Evolutionary conservation across 768 basidiomycete species (phyloP), one percentile per base, ranked within the genome.

Genomic region (Boletus vinaceobasis): DNA sequence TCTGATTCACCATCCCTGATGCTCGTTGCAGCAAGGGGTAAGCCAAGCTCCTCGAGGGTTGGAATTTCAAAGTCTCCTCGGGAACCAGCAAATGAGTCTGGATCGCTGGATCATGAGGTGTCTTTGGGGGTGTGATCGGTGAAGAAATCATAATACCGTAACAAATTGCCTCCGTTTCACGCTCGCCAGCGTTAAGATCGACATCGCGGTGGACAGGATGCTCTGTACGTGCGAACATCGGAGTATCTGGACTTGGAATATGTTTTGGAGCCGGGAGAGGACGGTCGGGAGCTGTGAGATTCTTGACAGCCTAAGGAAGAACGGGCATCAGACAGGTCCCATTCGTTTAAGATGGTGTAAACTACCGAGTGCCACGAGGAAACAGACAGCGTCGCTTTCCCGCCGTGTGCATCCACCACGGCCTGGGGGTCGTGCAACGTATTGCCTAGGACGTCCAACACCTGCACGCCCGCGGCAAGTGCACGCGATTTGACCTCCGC

Each of bases 1-100:
- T 66, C 59, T 55, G 51, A 64, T 58, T 70, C 60, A 51, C 68
- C 61, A 60, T 59, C 70, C 57, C 60, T 65, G 64, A 68, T 65
- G 51, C 67, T 60, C 58, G 68, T 64, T 59, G 68, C 61, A 35
- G 58, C 56, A 55, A 50, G 55, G 52, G 59, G 59, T 17, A 61
- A 59, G 31, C 60, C 58, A 21, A 61, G 45, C 47, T 56, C 57
- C 48, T 55, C 29, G 23, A 61, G 49, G 36, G 52, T 40, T 14
- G 53, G 57, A 51, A 71, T 69, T 60, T 69, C 60, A 62, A 70
- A 61, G 43, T 52, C 55, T 54, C 58, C 46, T 32, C 59, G 48
- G 51, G 55, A 53, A 52, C 65, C 65, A 48, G 35, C 50, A 42
- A 53, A 49, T 17, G 55, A 59, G 55, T 56, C 67, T 65, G 60